Evolutionary conservation across 1,284 basidiomycete genomes (phyloP), one percentile per base, ranked within the genome.

Genomic region (Boletus sp.): DNA sequence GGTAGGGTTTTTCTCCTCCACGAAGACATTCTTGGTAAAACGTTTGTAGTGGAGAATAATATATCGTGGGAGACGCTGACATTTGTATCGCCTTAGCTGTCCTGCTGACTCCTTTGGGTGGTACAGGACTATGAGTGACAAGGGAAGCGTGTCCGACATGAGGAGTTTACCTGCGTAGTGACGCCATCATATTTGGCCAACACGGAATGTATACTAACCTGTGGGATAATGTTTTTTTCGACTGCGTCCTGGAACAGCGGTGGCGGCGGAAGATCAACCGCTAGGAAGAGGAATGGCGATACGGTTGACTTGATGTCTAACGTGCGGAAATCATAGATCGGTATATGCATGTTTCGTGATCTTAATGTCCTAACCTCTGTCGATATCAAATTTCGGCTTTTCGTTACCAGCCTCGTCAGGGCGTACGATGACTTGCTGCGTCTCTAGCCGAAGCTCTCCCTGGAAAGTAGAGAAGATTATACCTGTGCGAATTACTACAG

Each of bases 1-100:
- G 2, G 96, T 99, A 3, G 94, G 94, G 64, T 99, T 99, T 68
- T 97, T 95, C 69, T 99, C 95, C 69, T 98, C 95, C 2, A 97
- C 92, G 62, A 99, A 98, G 44, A 81, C 81, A 69, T 99, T 99
- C 68, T 92, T 96, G n/a, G 92, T 96, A 70, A 99, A 99, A 26
- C 96, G 83, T 64, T 95, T 98, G 74, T 90, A 95, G 67, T 97
- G 92, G 20, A 98, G 74, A 58, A 99, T 90, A 57, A 99, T 83
- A 65, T 94, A 98, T 35, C 80, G 91, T 17, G 96, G 96, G 48
- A 99, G 74, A 19, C 78, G 77, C 52, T 88, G 86, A 56, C 95
- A 85, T 66, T 96, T 93, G 72, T 88, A 97, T 37, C 94, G 79
- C 59, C 90, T 83, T 37, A 97, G 69, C 61, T 90, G 89, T 20